A percentile compares a stretch with the other conserved stretches of the same genome.
Conservation (phyloP, 768 basidiomycete genomes). For the Daedaleopsis sinensis region DNA sequence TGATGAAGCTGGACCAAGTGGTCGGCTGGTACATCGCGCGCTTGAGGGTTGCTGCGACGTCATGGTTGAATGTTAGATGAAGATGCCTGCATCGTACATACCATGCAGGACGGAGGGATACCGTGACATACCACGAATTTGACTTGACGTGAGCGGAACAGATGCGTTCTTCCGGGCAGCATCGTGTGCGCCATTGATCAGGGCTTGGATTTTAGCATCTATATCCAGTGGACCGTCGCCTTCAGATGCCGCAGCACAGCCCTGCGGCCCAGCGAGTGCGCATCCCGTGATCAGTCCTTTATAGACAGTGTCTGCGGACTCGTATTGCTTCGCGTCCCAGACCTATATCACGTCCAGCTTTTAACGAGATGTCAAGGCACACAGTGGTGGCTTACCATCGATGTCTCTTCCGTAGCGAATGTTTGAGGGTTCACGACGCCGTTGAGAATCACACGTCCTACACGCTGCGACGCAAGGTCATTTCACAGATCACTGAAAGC, state of each 20-base stretch:
- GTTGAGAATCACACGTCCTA: constrained; percentile 5
- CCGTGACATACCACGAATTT: not conserved
- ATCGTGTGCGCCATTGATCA: not conserved
- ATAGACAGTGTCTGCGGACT: constrained; percentile 7
- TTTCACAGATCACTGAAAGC: not conserved
- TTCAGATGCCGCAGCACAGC: constrained; percentile 3
- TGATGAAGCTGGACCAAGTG: too few species aligned
- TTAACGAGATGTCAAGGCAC: not conserved
- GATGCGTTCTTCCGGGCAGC: not conserved
- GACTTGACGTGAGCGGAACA: not conserved
- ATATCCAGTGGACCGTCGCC: constrained; percentile 2
- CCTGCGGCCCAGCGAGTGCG: constrained; percentile 12
- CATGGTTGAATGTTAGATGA: too few species aligned
- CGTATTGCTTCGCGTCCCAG: not conserved
- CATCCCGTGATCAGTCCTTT: constrained; percentile 11
- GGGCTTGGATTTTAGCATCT: not conserved
- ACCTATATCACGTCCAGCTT: not conserved
- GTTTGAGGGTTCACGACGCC: constrained; percentile 3
- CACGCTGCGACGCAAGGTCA: not conserved
- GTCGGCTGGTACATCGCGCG: too few species aligned
- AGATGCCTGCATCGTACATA: not conserved
- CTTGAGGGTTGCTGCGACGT: too few species aligned
- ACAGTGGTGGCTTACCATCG: not conserved
- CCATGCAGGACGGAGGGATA: not conserved
- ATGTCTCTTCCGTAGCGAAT: not conserved